Evolutionary conservation across 257 asterid species (phyloP).

Genomic region (Solanum medicagineum): DNA sequence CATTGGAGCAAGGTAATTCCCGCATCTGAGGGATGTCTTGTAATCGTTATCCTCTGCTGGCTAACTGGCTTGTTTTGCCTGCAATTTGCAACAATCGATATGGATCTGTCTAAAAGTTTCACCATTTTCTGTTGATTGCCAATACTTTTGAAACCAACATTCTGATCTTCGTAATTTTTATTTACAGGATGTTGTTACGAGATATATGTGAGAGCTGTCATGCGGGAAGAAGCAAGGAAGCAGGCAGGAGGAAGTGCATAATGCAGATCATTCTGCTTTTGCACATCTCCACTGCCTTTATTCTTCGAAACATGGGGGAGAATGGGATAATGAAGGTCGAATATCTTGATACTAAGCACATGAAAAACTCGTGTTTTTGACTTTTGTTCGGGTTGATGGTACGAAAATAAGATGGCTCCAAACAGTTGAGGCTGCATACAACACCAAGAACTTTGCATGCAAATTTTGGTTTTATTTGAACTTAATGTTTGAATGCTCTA

Average conservation of each 20-base stretch:
- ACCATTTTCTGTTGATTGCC: not conserved
- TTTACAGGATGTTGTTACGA: slow-evolving; percentile 51
- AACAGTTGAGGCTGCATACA: not conserved
- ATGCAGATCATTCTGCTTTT: not conserved
- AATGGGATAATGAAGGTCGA: not conserved
- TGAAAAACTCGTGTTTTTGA: not conserved
- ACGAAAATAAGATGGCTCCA: not conserved
- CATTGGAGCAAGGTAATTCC: not conserved
- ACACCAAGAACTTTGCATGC: not conserved
- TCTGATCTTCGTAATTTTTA: not conserved
- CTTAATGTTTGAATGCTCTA: not conserved
- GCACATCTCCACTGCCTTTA: not conserved
- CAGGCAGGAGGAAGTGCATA: slow-evolving; percentile 18
- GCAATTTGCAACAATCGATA: not conserved
- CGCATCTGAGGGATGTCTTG: not conserved
- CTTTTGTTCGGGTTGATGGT: not conserved
- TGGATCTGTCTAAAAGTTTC: not conserved
- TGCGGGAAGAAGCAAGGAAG: slow-evolving; percentile 34
- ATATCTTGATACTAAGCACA: not conserved
- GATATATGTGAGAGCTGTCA: slow-evolving; percentile 38
- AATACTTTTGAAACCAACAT: not conserved
- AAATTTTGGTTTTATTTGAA: not conserved
- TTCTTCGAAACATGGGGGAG: not conserved
- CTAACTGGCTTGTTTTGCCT: not conserved
- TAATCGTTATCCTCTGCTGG: not conserved